Conservation (phyloP, 495 filamentous ascomycete genomes). For the Haplographium delicatum region DNA sequence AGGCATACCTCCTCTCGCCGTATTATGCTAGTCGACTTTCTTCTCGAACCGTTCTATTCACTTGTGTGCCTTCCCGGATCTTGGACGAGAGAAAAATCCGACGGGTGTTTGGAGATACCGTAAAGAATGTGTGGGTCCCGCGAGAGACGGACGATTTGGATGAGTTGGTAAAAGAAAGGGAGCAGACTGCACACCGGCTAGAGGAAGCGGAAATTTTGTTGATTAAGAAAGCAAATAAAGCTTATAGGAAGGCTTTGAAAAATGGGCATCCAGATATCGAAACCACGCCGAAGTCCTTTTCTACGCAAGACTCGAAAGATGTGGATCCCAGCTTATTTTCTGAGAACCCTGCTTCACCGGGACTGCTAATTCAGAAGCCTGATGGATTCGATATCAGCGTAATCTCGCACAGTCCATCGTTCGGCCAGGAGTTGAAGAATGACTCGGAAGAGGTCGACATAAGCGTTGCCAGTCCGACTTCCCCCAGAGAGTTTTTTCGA, state of each 20-base stretch:
- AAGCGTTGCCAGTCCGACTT: neutral
- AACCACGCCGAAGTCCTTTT: constrained; percentile 7
- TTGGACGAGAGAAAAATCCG: constrained; percentile 70
- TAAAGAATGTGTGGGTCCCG: constrained; percentile 85
- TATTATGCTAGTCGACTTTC: constrained; percentile 84
- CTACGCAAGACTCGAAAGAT: neutral
- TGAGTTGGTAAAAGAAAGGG: constrained; percentile 76
- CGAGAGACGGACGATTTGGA: constrained; percentile 78
- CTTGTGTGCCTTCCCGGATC: constrained; percentile 73
- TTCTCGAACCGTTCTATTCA: constrained; percentile 88
- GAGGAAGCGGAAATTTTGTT: constrained; percentile 87
- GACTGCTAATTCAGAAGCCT: too few relatives aligned
- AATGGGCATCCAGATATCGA: constrained; percentile 46
- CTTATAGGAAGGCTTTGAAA: constrained; percentile 66
- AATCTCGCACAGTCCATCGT: neutral
- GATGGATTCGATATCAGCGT: constrained; percentile 53
- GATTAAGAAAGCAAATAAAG: constrained; percentile 72
- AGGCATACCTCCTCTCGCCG: constrained; percentile 88
- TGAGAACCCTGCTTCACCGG: too few relatives aligned
- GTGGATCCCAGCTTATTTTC: neutral
- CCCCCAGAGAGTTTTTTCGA: constrained; percentile 6
- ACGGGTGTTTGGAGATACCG: constrained; percentile 70
- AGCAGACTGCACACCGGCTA: constrained; percentile 76
- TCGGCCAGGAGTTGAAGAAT: too few relatives aligned
- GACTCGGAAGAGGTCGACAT: too few relatives aligned